These are phyloP conservation scores for Metarhizium anisopliae DNA, from an alignment of 2,329 filamentous ascomycete species.

Conservation along the genomic window DNA sequence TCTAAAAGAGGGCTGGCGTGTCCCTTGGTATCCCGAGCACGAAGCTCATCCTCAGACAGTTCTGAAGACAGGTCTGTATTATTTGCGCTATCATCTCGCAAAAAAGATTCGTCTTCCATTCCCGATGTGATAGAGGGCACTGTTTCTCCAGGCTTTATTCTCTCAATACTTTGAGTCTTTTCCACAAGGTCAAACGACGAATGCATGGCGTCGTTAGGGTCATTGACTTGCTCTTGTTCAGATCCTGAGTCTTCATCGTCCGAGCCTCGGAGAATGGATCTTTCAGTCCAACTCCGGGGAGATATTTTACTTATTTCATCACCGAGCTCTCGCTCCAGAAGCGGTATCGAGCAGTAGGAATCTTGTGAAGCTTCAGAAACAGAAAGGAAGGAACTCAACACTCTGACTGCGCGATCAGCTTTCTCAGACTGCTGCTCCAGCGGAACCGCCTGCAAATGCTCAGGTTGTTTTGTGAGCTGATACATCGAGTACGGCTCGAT, in stretches of 20 bases:
- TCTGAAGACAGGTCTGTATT: slow-evolving; percentile 56
- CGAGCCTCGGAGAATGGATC: slow-evolving; percentile 42
- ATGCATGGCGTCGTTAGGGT: slow-evolving; percentile 21
- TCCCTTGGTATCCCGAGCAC: slow-evolving; percentile 31
- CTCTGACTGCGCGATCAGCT: slow-evolving; percentile 20
- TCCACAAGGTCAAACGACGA: slow-evolving; percentile 46
- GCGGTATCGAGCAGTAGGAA: slow-evolving; percentile 68
- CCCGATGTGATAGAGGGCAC: slow-evolving; percentile 13
- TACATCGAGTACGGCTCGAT: not conserved
- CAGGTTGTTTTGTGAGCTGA: not conserved
- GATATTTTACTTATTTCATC: slow-evolving; percentile 35
- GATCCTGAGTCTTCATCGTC: slow-evolving; percentile 27
- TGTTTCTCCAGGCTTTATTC: slow-evolving; percentile 27
- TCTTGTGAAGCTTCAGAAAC: slow-evolving; percentile 57
- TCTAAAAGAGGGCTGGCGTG: slow-evolving; percentile 15
- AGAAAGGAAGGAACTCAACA: slow-evolving; percentile 40
- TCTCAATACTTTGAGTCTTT: slow-evolving; percentile 43
- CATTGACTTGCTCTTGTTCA: slow-evolving; percentile 7
- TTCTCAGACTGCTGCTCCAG: slow-evolving; percentile 11
- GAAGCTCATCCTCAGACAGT: slow-evolving; percentile 42
- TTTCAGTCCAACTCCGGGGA: slow-evolving; percentile 36
- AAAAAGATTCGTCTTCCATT: slow-evolving; percentile 32
- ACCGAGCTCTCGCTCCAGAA: slow-evolving; percentile 59
- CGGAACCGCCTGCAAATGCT: not conserved
- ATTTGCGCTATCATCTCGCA: slow-evolving; percentile 41